Evolutionary conservation across 192 early-diverging fungal genomes (phyloP), one percentile per base, ranked within the genome.

Genomic region (Spizellomyces punctatus): DNA sequence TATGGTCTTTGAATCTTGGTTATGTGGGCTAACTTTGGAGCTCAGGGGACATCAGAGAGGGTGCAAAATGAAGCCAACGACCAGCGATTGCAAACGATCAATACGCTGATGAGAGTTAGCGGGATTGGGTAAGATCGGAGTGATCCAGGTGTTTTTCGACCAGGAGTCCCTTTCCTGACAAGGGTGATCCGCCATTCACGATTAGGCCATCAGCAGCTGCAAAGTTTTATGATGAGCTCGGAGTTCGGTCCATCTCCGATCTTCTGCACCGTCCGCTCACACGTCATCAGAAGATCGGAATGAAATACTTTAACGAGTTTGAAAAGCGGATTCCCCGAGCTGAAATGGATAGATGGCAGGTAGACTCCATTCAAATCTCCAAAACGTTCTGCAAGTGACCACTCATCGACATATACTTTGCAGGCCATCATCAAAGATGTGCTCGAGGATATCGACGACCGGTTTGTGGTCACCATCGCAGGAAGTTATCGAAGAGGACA

Each of bases 241-340:
- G 50, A 12, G 17, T 54, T n/a, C 50, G 50, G 14, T n/a, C 12
- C 0, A n/a, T 54, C 14, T 12, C 12, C 2, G 50, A 54, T 4
- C 50, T 54, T 54, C 17, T 12, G 1, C 50, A 54, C 12, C 14
- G 17, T 54, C 50, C 17, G 2, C 75, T 83, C 5, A 79, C 81
- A 14, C 67, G 76, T 36, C 74, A 81, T 44, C 83, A 85, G 55
- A 16, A 56, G 50, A 42, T 85, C 0, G 83, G 83, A 22, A 5
- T 83, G 0, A 55, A 79, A 48, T 79, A 83, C 50, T 82, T 74
- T 64, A 56, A 85, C 45, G 83, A 85, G 46, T 69, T 83, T 46
- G 69, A 79, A 45, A 10, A 71, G 52, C 50, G 76, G 9, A 85
- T 85, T 46, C 79, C 83, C 8, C 68, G 83, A 12, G 58, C 19